Evolutionary conservation across 768 basidiomycete genomes (phyloP).

Genomic region (Leccinellum rugosiceps): DNA sequence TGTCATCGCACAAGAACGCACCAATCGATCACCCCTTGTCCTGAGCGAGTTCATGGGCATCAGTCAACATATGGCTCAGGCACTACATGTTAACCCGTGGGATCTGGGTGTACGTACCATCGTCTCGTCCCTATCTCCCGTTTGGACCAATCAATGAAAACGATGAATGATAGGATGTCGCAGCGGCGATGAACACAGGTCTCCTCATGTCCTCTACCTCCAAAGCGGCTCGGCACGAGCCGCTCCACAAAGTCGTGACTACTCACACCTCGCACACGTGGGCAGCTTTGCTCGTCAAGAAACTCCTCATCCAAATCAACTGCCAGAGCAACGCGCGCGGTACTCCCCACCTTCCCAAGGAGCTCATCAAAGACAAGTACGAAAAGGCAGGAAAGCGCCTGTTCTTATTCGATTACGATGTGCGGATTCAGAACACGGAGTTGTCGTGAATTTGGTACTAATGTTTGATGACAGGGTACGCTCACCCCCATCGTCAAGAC

Average conservation of each 20-base stretch:
- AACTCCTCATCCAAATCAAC: constrained; percentile 80
- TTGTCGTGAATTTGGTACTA: neutral
- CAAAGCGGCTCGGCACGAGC: constrained; percentile 69
- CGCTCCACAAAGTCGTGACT: constrained; percentile 79
- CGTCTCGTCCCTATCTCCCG: neutral
- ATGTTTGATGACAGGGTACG: constrained; percentile 61
- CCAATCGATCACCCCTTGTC: constrained; percentile 82
- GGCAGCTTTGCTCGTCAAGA: constrained; percentile 87
- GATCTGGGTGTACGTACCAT: constrained; percentile 69
- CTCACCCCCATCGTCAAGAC: constrained; percentile 96
- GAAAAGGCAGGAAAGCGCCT: constrained; percentile 72
- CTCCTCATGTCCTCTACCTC: constrained; percentile 78
- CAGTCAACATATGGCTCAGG: constrained; percentile 85
- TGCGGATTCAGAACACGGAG: constrained; percentile 38
- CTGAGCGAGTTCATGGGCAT: constrained; percentile 99
- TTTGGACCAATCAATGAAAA: neutral
- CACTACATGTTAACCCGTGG: constrained; percentile 94
- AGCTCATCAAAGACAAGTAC: constrained; percentile 59
- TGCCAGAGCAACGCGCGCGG: constrained; percentile 74
- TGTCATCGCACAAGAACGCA: constrained; percentile 86
- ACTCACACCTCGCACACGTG: constrained; percentile 95
- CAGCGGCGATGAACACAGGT: constrained; percentile 86
- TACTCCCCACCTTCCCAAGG: constrained; percentile 79
- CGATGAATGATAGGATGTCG: constrained; percentile 59
- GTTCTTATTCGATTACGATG: constrained; percentile 96